Evolutionary conservation across 2,329 filamentous ascomycete species (phyloP), one percentile per base, ranked within the genome.

Genomic region (Colletotrichum zoysiae): DNA sequence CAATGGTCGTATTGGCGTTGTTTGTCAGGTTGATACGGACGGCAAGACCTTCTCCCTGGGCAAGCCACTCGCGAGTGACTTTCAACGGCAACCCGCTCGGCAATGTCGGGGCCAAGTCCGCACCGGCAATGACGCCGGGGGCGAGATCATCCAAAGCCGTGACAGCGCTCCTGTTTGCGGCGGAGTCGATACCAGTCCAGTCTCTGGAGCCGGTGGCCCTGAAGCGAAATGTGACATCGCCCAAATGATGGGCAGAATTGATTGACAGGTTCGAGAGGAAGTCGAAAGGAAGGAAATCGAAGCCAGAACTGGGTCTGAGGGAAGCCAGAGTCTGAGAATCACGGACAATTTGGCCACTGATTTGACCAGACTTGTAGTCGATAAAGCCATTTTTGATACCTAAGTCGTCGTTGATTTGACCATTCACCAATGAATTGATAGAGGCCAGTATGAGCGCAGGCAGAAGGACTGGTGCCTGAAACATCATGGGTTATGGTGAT

Each of bases 211-310:
- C 81, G 1, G 77, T 77, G 2, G 78, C 74, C n/a, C 87, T 86
- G 75, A 88, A 90, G 16, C 87, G 84, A 56, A 87, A 82, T 0
- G 86, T 89, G 50, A 90, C 80, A 58, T 90, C 88, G 5, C 88
- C 88, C 75, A 86, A 86, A 76, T 90, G 88, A 72, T 90, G 89
- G 71, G 89, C 85, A 3, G 85, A 84, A 70, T 88, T 81, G 3
- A 59, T 60, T 14, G 85, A 83, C 9, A 88, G 82, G 20, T 79
- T 78, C 0, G 81, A 70, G 4, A 90, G 81, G 56, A 84, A 78
- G 75, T 89, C 88, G 9, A 81, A 86, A 0, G 88, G 88, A 2
- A 88, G 81, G 73, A 90, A 90, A 77, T 90, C 86, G 72, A 89
- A 90, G 0, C 78, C 71, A 3, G 78, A 76, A 0, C 78, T 79